phyloP scores from a whole-genome alignment of 2,329 filamentous ascomycete genomes.

The Microcyclospora tardicrescens region DNA sequence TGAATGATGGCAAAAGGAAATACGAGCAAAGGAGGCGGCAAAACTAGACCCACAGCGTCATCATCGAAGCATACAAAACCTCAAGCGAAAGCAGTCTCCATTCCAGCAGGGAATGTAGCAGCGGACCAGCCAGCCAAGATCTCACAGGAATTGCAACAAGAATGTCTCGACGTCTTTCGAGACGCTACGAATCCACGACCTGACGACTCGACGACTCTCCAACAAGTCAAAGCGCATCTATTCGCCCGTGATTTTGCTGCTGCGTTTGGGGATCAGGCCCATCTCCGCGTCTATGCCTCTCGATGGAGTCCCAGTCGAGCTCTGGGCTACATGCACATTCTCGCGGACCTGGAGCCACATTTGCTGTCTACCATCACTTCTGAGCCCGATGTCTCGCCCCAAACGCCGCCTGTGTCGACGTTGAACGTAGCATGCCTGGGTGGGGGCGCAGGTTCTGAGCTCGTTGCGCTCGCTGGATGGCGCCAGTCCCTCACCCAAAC shows the following conservation, averaged over 20 bases:
- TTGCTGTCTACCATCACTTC: not conserved
- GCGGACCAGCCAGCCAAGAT: too few species aligned
- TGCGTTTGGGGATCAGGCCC: conserved; percentile 61
- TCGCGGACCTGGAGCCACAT: conserved; percentile 26
- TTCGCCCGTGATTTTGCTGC: conserved; percentile 71
- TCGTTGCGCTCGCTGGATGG: conserved; percentile 49
- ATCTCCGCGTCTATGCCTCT: conserved; percentile 71
- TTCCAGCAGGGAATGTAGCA: too few species aligned
- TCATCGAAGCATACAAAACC: too few species aligned
- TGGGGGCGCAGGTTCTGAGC: conserved; percentile 53
- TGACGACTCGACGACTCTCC: conserved; percentile 40
- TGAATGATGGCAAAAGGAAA: too few species aligned
- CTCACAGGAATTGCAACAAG: conserved; percentile 44
- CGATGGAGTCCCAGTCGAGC: conserved; percentile 84
- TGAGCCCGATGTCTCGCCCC: not conserved
- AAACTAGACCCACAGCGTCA: too few species aligned
- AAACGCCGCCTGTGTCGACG: not conserved
- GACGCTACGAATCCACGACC: conserved; percentile 34
- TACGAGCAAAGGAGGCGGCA: too few species aligned
- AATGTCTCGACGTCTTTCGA: conserved; percentile 60
- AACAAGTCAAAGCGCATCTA: conserved; percentile 73
- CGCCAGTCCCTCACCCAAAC: conserved; percentile 14
- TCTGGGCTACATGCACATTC: conserved; percentile 61
- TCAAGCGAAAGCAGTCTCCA: too few species aligned
- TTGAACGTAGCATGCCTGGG: conserved; percentile 42